Evolutionary conservation across 306 rosid species (phyloP).

Genomic region (Casuarina equisetifolia): DNA sequence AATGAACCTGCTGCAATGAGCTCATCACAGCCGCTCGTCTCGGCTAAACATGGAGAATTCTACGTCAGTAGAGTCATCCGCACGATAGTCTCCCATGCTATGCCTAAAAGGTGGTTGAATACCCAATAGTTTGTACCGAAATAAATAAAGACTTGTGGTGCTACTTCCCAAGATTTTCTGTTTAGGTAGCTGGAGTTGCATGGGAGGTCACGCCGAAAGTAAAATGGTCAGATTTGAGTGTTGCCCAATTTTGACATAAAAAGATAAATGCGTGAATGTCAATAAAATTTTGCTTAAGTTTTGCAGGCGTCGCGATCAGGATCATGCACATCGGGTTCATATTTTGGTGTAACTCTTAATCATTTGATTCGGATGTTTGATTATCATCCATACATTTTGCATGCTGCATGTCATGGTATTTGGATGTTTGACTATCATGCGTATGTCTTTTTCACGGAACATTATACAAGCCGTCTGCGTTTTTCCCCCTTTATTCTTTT

Average conservation of each 20-base stretch:
- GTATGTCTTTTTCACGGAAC: slow-evolving; percentile 31
- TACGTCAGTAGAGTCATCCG: too few relatives aligned
- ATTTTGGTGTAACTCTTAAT: slow-evolving; percentile 43
- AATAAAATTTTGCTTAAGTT: not conserved
- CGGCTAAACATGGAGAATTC: not conserved
- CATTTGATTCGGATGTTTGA: slow-evolving; percentile 51
- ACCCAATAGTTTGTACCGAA: slow-evolving; percentile 14
- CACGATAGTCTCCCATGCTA: not conserved
- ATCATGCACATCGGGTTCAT: slow-evolving; percentile 42
- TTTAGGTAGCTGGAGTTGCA: slow-evolving; percentile 8
- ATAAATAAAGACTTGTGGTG: not conserved
- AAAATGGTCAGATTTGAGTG: slow-evolving; percentile 17
- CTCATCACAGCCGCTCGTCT: slow-evolving; percentile 11
- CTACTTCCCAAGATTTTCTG: slow-evolving; percentile 17
- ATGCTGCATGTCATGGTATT: slow-evolving; percentile 45
- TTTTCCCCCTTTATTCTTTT: too few relatives aligned
- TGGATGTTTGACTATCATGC: slow-evolving; percentile 33
- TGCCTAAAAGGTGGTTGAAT: slow-evolving; percentile 6
- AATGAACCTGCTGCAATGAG: not conserved
- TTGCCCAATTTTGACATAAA: slow-evolving; percentile 24
- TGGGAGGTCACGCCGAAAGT: not conserved
- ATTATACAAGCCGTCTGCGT: too few relatives aligned
- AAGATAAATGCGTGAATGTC: not conserved
- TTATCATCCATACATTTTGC: slow-evolving; percentile 36
- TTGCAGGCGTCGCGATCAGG: slow-evolving; percentile 27